Conservation (phyloP, 23 red algal genomes). For the Gracilaria gracilis region DNA sequence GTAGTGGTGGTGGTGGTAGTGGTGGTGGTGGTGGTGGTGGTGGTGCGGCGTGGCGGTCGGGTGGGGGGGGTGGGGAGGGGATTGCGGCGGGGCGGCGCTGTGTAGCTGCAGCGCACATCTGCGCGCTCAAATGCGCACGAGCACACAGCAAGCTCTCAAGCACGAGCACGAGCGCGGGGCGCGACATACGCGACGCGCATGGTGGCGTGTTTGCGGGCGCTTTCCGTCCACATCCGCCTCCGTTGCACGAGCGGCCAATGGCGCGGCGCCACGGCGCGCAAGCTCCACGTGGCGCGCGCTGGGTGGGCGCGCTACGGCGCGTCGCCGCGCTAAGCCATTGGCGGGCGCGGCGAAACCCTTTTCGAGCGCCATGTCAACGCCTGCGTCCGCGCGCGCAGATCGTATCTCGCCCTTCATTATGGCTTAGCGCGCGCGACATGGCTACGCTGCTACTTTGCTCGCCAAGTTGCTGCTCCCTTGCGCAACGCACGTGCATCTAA, state of each 20-base stretch:
- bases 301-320: not conserved
- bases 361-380: not conserved
- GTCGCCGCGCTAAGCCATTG: not conserved
- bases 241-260: not conserved
- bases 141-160: not conserved
- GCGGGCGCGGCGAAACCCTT: not conserved
- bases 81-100: not conserved
- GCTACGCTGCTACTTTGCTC: not conserved
- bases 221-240: too few species aligned
- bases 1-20: not conserved
- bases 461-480: too few species aligned
- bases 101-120: not conserved
- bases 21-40: not conserved
- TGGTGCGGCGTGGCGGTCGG: too few species aligned
- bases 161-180: not conserved
- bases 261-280: not conserved
- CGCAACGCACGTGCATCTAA: too few species aligned
- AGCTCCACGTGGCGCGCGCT: not conserved
- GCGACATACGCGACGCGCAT: not conserved
- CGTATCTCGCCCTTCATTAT: not conserved
- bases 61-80: not conserved
- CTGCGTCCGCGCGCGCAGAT: not conserved
- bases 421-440: not conserved
- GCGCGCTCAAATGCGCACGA: not conserved
- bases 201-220: not conserved